A percentile compares a stretch with the other conserved stretches of the same genome.
These are phyloP conservation scores for Colletotrichum camelliae DNA, from an alignment of 2,329 filamentous ascomycete species.

Conservation along the genomic window DNA sequence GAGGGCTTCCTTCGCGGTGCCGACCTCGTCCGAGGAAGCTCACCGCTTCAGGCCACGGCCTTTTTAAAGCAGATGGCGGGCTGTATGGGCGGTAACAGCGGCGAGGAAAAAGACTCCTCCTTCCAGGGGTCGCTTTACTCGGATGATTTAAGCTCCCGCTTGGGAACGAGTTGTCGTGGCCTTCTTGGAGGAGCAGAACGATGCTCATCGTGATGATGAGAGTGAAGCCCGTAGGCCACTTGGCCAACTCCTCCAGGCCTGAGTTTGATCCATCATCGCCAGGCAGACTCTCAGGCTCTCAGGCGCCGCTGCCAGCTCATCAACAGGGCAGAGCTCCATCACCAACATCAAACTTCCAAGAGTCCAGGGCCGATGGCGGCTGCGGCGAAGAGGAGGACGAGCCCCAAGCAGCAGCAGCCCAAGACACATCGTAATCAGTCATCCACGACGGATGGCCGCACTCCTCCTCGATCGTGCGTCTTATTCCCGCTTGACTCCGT, in stretches of 20 bases:
- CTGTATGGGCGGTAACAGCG: not conserved
- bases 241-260: not conserved
- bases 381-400: not conserved
- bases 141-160: not conserved
- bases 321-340: not conserved
- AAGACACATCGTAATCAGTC: not conserved
- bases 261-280: not conserved
- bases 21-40: not conserved
- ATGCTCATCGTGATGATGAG: not conserved
- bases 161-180: not conserved
- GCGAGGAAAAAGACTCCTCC: not conserved
- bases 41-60: not conserved
- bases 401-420: not conserved
- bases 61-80: not conserved
- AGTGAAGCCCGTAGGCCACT: not conserved
- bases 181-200: not conserved
- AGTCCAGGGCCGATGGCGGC: not conserved
- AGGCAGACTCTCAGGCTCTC: not conserved
- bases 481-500: not conserved
- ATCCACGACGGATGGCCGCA: not conserved
- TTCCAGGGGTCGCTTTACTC: not conserved
- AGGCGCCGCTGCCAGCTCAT: not conserved
- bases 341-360: not conserved
- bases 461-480: not conserved
- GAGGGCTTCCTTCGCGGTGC: not conserved